These are phyloP conservation scores for Hyphodiscus hymeniophilus DNA, from an alignment of 495 filamentous ascomycete genomes.

Conservation along the genomic window DNA sequence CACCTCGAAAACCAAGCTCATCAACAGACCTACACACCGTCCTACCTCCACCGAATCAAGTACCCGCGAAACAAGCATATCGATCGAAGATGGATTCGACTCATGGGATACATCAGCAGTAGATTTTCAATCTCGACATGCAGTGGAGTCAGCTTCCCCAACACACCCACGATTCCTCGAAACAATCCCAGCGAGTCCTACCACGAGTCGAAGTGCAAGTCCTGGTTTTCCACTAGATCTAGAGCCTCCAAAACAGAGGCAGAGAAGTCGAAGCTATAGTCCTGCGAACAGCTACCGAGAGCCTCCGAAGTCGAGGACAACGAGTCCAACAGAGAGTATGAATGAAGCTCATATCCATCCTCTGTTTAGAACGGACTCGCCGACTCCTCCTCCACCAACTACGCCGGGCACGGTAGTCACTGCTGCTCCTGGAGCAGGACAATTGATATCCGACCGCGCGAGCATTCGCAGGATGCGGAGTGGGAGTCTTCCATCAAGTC, in stretches of 20 bases:
- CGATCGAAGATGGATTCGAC: constrained; percentile 51
- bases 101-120: constrained; percentile 61
- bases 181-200: constrained; percentile 51
- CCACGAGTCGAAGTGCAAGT: constrained; percentile 40
- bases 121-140: constrained; percentile 47
- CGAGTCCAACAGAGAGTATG: constrained; percentile 30
- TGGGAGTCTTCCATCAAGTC: constrained; percentile 48
- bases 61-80: constrained; percentile 23
- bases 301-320: constrained; percentile 1
- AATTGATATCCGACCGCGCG: constrained; percentile 51
- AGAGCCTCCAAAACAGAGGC: constrained; percentile 23
- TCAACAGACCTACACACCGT: constrained; percentile 20
- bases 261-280: constrained; percentile 25
- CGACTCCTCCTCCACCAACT: constrained; percentile 57
- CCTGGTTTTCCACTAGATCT: constrained; percentile 36
- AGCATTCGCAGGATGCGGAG: constrained; percentile 56
- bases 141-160: constrained; percentile 39
- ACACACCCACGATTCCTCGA: constrained; percentile 41
- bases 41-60: constrained; percentile 23
- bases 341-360: constrained; percentile 74
- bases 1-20: constrained; percentile 39
- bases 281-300: constrained; percentile 12
- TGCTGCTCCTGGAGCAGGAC: constrained; percentile 62
- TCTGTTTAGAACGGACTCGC: constrained; percentile 69
- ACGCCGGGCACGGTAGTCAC: constrained; percentile 63